Percentiles rank a stretch among this genome's conserved stretches.
These are phyloP conservation scores for Rhizopogon vinicolor DNA, from an alignment of 768 basidiomycete species.

Conservation along the genomic window DNA sequence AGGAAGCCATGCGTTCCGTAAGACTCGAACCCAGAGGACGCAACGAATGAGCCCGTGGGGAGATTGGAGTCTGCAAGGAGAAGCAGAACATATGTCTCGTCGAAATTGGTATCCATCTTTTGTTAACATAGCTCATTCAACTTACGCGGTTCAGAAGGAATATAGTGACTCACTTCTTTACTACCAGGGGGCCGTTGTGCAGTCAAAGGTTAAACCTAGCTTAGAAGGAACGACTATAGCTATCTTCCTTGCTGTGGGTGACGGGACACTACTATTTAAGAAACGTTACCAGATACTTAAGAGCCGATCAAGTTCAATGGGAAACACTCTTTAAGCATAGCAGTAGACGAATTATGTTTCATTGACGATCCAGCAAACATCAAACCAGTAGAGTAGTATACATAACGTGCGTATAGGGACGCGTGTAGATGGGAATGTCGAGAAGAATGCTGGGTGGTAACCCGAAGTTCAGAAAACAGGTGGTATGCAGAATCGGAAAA, in stretches of 20 bases:
- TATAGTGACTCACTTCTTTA: not conserved
- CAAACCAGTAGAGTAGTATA: slow-evolving; percentile 8
- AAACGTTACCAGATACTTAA: not conserved
- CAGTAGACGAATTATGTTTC: not conserved
- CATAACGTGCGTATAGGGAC: slow-evolving; percentile 4
- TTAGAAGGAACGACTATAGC: too few relatives aligned
- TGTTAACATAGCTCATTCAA: not conserved
- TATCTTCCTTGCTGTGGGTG: too few relatives aligned
- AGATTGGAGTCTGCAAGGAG: slow-evolving; percentile 89
- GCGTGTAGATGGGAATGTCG: slow-evolving; percentile 3
- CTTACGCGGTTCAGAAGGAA: not conserved
- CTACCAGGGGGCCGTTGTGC: not conserved
- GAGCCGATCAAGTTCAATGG: slow-evolving; percentile 5
- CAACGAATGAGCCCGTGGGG: slow-evolving; percentile 95
- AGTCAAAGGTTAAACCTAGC: not conserved
- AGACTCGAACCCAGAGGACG: slow-evolving; percentile 90
- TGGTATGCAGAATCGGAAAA: slow-evolving; percentile 7
- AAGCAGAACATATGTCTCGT: slow-evolving; percentile 68
- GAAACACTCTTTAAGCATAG: not conserved
- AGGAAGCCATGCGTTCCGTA: slow-evolving; percentile 82
- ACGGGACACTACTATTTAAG: too few relatives aligned
- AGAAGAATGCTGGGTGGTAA: slow-evolving; percentile 4
- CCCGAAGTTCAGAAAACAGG: slow-evolving; percentile 7
- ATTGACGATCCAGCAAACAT: slow-evolving; percentile 12
- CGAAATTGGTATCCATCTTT: slow-evolving; percentile 30